Percentiles rank a stretch among this genome's conserved stretches.
phyloP scores from a whole-genome alignment of 148 eudicot species.

The Arctostaphylos glauca region DNA sequence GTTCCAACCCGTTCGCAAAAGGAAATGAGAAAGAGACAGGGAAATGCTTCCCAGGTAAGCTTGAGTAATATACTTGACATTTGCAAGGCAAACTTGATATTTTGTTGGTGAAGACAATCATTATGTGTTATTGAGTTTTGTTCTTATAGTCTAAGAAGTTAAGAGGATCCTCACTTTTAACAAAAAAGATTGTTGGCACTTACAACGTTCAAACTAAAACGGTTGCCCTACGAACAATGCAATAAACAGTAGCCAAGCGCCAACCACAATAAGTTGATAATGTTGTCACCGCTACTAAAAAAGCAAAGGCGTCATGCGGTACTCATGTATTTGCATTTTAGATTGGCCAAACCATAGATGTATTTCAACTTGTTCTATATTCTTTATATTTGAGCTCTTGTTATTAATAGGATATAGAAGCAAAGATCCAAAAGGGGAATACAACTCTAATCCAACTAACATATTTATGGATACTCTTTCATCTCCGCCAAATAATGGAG shows the following conservation, averaged over 20 bases:
- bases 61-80: neutral
- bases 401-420: neutral
- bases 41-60: neutral
- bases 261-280: neutral
- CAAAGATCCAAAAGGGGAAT: no score
- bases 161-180: neutral
- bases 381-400: neutral
- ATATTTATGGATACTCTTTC: neutral
- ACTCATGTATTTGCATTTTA: neutral
- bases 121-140: neutral
- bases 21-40: neutral
- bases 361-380: neutral
- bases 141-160: neutral
- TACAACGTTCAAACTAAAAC: neutral
- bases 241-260: neutral
- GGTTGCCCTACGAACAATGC: neutral
- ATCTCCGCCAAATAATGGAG: neutral
- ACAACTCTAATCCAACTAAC: no score
- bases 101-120: neutral
- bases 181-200: neutral
- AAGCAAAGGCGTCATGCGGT: neutral
- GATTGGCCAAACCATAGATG: neutral
- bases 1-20: neutral
- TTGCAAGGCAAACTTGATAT: neutral
- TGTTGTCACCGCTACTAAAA: neutral